A percentile compares a stretch with the other conserved stretches of the same genome.
Conservation (phyloP, 2,329 filamentous ascomycete species). For the Trichoderma semiorbis region DNA sequence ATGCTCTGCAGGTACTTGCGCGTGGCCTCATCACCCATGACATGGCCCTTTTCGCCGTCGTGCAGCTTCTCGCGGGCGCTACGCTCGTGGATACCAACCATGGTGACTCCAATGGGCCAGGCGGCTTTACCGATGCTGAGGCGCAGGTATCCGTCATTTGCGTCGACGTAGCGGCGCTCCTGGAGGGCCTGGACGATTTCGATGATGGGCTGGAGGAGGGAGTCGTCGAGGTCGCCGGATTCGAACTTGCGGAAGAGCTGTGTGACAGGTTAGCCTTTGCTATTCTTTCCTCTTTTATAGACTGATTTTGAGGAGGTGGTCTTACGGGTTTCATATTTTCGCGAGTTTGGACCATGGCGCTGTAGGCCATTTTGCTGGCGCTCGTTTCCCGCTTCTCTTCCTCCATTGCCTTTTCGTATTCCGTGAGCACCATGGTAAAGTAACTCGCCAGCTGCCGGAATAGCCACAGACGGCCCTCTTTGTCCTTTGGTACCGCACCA, state of each 20-base stretch:
- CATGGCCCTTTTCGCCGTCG: conserved; percentile 82
- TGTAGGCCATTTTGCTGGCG: conserved; percentile 76
- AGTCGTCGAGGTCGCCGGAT: conserved; percentile 71
- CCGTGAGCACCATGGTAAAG: conserved; percentile 90
- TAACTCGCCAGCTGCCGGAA: conserved; percentile 89
- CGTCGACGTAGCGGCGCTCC: conserved; percentile 87
- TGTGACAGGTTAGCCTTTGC: not conserved
- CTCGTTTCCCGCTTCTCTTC: conserved; percentile 62
- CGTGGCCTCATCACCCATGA: conserved; percentile 94
- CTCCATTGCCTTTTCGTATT: conserved; percentile 79
- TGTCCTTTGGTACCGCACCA: conserved; percentile 58
- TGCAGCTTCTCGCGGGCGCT: conserved; percentile 94
- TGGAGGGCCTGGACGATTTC: conserved; percentile 92
- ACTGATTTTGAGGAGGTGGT: not conserved
- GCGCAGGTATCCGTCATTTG: conserved; percentile 90
- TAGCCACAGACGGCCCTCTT: conserved; percentile 64
- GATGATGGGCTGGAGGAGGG: conserved; percentile 75
- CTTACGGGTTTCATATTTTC: conserved; percentile 77
- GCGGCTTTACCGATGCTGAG: conserved; percentile 94
- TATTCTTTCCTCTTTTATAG: not conserved
- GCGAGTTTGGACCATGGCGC: conserved; percentile 80
- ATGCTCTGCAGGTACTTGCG: conserved; percentile 97
- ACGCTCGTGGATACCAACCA: conserved; percentile 99
- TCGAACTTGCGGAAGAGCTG: conserved; percentile 86
- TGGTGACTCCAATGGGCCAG: conserved; percentile 98